These are phyloP conservation scores for Mucor circinelloides DNA, from an alignment of 371 early-diverging fungal genomes.

Conservation along the genomic window DNA sequence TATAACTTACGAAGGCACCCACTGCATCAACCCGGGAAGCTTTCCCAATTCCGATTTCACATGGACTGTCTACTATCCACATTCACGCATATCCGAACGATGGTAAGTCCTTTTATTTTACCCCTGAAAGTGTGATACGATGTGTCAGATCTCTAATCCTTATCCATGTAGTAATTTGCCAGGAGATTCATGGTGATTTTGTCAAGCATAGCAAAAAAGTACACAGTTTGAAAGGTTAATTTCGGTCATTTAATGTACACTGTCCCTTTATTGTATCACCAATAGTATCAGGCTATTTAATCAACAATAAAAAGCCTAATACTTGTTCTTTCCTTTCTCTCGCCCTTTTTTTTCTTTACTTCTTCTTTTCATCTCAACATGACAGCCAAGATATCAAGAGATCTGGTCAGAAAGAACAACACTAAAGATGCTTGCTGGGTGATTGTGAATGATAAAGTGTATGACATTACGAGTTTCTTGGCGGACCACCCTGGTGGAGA, in stretches of 20 bases:
- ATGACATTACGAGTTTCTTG: slow-evolving; percentile 92
- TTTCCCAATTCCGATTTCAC: slow-evolving; percentile 76
- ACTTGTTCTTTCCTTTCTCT: not conserved
- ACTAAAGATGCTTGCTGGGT: slow-evolving; percentile 93
- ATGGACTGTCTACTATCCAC: slow-evolving; percentile 82
- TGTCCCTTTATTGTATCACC: not conserved
- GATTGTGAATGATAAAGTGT: slow-evolving; percentile 89
- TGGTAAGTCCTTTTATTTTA: slow-evolving; percentile 36
- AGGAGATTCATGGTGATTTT: not conserved
- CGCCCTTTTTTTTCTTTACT: not conserved
- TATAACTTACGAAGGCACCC: slow-evolving; percentile 73
- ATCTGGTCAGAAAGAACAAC: slow-evolving; percentile 79
- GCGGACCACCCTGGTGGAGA: slow-evolving; percentile 83
- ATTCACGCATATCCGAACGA: slow-evolving; percentile 50
- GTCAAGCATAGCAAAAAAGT: not conserved
- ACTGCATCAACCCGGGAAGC: slow-evolving; percentile 84
- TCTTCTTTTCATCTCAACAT: not conserved
- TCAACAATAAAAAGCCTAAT: not conserved
- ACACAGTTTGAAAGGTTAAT: not conserved
- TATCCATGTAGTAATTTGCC: not conserved
- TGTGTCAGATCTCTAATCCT: not conserved
- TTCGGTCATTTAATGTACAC: not conserved
- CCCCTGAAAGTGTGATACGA: not conserved
- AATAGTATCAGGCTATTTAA: not conserved
- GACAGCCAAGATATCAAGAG: not conserved